Conservation (phyloP, 176 grass and related monocot species). For the Hsuehochloa calcarea region DNA sequence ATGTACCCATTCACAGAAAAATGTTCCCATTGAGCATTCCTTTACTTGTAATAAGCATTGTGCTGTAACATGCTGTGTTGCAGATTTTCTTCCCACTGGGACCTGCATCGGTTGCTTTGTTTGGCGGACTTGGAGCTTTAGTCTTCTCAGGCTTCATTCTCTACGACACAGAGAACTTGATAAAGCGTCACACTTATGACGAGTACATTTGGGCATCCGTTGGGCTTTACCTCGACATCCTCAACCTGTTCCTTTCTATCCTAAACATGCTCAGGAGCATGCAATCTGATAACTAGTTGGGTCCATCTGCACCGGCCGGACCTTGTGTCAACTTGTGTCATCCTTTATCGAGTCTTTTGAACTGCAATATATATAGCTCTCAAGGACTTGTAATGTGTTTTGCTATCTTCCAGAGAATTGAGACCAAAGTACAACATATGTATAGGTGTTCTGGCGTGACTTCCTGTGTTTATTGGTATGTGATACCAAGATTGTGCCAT, state of each 20-base stretch:
- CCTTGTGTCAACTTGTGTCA: not conserved
- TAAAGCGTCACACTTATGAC: conserved; percentile 88
- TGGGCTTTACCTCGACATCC: conserved; percentile 96
- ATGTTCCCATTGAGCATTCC: not conserved
- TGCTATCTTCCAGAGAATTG: not conserved
- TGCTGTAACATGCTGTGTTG: not conserved
- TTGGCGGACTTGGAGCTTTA: conserved; percentile 77
- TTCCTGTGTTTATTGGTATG: not conserved
- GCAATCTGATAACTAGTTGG: conserved; percentile 66
- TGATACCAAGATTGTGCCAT: not conserved
- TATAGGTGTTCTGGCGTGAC: conserved; percentile 13
- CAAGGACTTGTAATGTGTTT: not conserved
- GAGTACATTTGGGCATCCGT: conserved; percentile 99
- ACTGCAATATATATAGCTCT: not conserved
- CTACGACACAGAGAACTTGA: conserved; percentile 91
- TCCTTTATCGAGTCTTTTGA: conserved; percentile 9
- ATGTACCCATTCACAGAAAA: not conserved
- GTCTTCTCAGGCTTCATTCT: conserved; percentile 88
- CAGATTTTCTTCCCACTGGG: conserved; percentile 96
- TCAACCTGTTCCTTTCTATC: conserved; percentile 86
- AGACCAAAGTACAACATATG: conserved; percentile 4
- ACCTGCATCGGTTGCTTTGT: conserved; percentile 62
- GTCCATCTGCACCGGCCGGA: not conserved
- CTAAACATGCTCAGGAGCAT: conserved; percentile 82
- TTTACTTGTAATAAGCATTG: not conserved